Conservation (phyloP, 805 yeast species). For the Cyberlindnera maritima region DNA sequence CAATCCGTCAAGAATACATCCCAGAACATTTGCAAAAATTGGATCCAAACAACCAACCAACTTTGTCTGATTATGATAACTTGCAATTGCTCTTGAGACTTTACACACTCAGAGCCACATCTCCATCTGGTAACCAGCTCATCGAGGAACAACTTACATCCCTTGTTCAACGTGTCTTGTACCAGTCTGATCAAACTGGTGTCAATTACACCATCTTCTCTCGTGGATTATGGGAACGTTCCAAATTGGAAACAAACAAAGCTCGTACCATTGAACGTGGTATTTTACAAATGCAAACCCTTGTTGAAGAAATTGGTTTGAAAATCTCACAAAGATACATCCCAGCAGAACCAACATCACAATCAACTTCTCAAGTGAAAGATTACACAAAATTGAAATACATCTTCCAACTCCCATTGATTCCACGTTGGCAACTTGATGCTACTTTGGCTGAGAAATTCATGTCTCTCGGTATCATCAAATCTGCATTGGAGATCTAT, state of each 20-base stretch:
- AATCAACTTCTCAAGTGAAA: constrained; percentile 13
- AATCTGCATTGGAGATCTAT: constrained; percentile 87
- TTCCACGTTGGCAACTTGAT: constrained; percentile 87
- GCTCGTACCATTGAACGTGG: constrained; percentile 93
- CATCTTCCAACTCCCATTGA: constrained; percentile 69
- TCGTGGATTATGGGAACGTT: constrained; percentile 86
- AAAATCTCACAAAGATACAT: constrained; percentile 55
- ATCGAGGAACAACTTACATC: constrained; percentile 85
- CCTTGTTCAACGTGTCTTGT: constrained; percentile 66
- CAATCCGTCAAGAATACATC: constrained; percentile 57
- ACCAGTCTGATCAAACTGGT: constrained; percentile 39
- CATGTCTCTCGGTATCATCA: constrained; percentile 78
- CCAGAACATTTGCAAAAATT: constrained; percentile 50
- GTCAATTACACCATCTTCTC: constrained; percentile 77
- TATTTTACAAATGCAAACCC: constrained; percentile 84
- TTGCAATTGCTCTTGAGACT: constrained; percentile 72
- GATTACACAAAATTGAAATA: constrained; percentile 57
- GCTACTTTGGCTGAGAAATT: constrained; percentile 78
- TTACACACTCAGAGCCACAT: constrained; percentile 58
- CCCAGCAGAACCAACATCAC: constrained; percentile 36
- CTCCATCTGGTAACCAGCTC: constrained; percentile 69
- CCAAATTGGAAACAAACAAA: constrained; percentile 73
- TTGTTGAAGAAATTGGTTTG: constrained; percentile 84
- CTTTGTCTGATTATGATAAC: constrained; percentile 63
- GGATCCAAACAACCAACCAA: constrained; percentile 84